Evolutionary conservation across 2,329 filamentous ascomycete genomes (phyloP).

Genomic region (Arthrobotrys sphaeroides): DNA sequence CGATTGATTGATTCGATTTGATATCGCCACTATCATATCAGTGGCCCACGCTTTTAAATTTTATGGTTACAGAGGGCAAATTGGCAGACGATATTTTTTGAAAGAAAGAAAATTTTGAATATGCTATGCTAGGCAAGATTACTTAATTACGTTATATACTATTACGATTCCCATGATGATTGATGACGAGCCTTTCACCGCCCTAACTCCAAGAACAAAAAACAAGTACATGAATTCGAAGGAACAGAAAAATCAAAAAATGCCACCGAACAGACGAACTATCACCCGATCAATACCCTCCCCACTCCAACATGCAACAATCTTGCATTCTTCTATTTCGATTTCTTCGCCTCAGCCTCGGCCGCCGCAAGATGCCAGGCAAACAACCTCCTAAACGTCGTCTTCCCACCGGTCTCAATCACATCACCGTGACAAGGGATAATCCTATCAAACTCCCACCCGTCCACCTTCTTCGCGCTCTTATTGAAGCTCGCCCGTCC

Average conservation of each 20-base stretch:
- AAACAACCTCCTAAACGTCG: constrained; percentile 78
- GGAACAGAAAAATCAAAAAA: not conserved
- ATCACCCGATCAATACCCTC: not conserved
- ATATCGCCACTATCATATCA: not conserved
- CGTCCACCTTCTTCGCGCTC: constrained; percentile 73
- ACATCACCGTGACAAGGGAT: constrained; percentile 95
- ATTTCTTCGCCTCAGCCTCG: constrained; percentile 33
- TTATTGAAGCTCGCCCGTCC: constrained; percentile 71
- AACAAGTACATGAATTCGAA: not conserved
- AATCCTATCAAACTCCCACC: constrained; percentile 85
- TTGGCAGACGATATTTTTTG: not conserved
- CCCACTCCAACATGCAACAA: not conserved
- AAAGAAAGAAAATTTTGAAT: not conserved
- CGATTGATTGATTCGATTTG: not conserved
- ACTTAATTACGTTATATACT: constrained; percentile 8
- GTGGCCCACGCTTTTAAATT: not conserved
- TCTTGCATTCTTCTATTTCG: not conserved
- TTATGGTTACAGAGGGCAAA: not conserved
- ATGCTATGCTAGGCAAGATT: not conserved
- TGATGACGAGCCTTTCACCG: not conserved
- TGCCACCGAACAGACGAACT: not conserved
- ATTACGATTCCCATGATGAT: not conserved
- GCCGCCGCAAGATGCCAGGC: constrained; percentile 48
- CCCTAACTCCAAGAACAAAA: constrained; percentile 2
- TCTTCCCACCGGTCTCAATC: constrained; percentile 78